A percentile compares a stretch with the other conserved stretches of the same genome.
These are phyloP conservation scores for Gossypium sturtianum DNA, from an alignment of 345 rosid genomes.

Conservation along the genomic window DNA sequence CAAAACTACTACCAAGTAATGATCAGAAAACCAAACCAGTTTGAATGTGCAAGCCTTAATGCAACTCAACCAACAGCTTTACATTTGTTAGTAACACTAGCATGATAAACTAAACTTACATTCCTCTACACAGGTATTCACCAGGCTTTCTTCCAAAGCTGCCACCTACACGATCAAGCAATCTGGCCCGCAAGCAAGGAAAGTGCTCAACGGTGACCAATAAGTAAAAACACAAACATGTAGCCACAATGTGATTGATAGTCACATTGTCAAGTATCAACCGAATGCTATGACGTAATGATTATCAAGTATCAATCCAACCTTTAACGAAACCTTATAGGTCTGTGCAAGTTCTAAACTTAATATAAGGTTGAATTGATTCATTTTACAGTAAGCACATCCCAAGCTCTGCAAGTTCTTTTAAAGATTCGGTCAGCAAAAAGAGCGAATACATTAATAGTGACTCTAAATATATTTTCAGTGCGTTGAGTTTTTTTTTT, in stretches of 20 bases:
- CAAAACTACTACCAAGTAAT: background rate
- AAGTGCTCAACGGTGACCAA: background rate
- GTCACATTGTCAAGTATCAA: background rate
- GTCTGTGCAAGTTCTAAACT: too few species aligned
- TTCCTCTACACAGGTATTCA: constrained; percentile 95
- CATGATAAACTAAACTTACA: constrained; percentile 41
- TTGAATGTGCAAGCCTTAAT: background rate
- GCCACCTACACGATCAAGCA: constrained; percentile 69
- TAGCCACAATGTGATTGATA: background rate
- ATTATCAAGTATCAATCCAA: background rate
- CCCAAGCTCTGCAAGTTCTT: too few species aligned
- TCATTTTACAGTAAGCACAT: too few species aligned
- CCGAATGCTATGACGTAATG: background rate
- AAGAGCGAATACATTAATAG: too few species aligned
- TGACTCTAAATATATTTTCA: too few species aligned
- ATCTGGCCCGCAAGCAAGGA: constrained; percentile 42
- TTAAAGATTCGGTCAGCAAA: too few species aligned
- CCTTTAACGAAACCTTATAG: too few species aligned
- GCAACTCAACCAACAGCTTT: background rate
- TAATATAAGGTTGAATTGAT: too few species aligned
- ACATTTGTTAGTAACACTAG: background rate
- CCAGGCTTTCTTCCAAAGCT: constrained; percentile 73
- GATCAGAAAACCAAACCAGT: background rate
- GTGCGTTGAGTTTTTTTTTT: too few species aligned
- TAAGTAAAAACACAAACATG: background rate